phyloP scores from a whole-genome alignment of 257 asterid genomes.

The Ballota nigra region DNA sequence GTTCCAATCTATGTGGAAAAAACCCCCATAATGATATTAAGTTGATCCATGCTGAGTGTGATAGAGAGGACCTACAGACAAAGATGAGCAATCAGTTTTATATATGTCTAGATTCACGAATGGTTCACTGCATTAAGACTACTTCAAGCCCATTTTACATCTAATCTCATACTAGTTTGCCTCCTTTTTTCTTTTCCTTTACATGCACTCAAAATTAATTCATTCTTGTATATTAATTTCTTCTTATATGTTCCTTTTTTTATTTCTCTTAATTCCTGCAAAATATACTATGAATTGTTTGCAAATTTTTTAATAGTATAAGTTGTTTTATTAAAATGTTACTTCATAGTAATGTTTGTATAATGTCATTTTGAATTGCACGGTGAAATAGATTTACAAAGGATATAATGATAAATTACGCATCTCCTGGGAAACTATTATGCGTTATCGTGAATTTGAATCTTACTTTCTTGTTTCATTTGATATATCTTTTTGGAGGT shows the following conservation, averaged over 20 bases:
- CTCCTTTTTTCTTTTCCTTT: background rate
- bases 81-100: slow-evolving; percentile 19
- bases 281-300: too few species aligned
- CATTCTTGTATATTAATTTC: background rate
- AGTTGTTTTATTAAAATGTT: too few species aligned
- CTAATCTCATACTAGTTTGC: slow-evolving; percentile 16
- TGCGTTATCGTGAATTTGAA: background rate
- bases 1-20: background rate
- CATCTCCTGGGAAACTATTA: too few species aligned
- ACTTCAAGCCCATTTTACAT: slow-evolving; percentile 3
- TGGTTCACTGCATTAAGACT: slow-evolving; percentile 32
- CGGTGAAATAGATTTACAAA: too few species aligned
- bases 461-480: too few species aligned
- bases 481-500: too few species aligned
- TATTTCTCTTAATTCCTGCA: too few species aligned
- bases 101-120: slow-evolving; percentile 34
- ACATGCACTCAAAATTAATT: slow-evolving; percentile 8
- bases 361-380: too few species aligned
- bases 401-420: too few species aligned
- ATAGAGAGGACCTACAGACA: slow-evolving; percentile 31
- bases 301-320: too few species aligned
- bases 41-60: background rate
- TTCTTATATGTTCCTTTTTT: too few species aligned
- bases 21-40: background rate
- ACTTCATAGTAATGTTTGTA: too few species aligned